phyloP scores from a whole-genome alignment of 345 rosid species.

The Lumnitzera littorea region DNA sequence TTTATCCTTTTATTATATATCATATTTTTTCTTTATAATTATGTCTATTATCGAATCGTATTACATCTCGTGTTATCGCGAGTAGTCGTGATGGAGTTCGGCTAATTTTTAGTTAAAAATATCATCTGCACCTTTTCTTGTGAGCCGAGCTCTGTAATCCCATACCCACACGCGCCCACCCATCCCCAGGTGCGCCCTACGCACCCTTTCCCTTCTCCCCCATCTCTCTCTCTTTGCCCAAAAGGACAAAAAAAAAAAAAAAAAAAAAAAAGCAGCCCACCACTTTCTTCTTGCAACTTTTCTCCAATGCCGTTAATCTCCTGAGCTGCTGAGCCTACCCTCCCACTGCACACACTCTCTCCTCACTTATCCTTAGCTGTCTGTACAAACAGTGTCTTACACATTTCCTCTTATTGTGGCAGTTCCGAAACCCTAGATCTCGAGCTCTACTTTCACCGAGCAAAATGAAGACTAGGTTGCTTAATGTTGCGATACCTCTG shows the following conservation, averaged over 20 bases:
- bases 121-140: too few species aligned
- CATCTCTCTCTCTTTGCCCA: neutral
- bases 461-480: neutral
- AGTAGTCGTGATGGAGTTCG: too few species aligned
- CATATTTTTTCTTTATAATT: too few species aligned
- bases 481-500: conserved; percentile 3
- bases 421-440: conserved; percentile 14
- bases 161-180: too few species aligned
- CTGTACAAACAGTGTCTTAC: neutral
- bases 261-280: neutral
- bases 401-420: neutral
- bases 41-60: too few species aligned
- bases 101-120: too few species aligned
- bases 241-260: neutral
- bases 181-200: too few species aligned
- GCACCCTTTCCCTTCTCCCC: neutral
- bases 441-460: neutral
- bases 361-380: neutral
- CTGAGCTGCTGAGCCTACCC: neutral
- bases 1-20: too few species aligned
- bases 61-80: too few species aligned
- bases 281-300: neutral
- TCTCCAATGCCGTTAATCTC: neutral
- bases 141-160: too few species aligned
- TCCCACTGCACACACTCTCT: neutral